Percentiles rank a stretch among this genome's conserved stretches.
Evolutionary conservation across 805 yeast genomes (phyloP).

Genomic region (Ogataea nakhonphanomensis): DNA sequence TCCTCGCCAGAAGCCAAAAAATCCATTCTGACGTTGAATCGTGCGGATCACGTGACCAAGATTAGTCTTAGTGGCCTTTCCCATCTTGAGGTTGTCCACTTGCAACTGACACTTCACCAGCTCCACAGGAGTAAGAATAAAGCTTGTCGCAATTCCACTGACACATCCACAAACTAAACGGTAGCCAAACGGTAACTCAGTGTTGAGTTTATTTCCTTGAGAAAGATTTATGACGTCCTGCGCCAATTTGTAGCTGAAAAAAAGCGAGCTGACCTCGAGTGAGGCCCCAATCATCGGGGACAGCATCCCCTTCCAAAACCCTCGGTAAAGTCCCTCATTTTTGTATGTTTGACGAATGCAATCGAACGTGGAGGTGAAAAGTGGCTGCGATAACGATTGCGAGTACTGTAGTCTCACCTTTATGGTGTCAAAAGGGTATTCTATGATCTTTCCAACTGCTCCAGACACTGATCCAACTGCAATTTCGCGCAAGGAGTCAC

Average conservation of each 20-base stretch:
- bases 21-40: conserved; percentile 48
- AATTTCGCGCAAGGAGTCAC: conserved; percentile 38
- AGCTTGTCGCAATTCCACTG: conserved; percentile 79
- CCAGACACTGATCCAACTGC: conserved; percentile 64
- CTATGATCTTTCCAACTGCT: conserved; percentile 76
- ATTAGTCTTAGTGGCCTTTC: conserved; percentile 23
- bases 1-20: conserved; percentile 83
- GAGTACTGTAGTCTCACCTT: conserved; percentile 79
- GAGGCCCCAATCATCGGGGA: conserved; percentile 90
- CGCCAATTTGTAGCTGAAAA: conserved; percentile 57
- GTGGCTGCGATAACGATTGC: conserved; percentile 52
- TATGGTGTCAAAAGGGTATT: conserved; percentile 90
- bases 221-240: conserved; percentile 35
- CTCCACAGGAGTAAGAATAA: conserved; percentile 88
- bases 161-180: conserved; percentile 69
- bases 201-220: conserved; percentile 16
- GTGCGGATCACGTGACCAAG: conserved; percentile 37
- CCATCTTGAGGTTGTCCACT: conserved; percentile 45
- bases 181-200: conserved; percentile 23
- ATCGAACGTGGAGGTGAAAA: conserved; percentile 58
- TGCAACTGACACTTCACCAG: conserved; percentile 85
- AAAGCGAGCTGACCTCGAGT: conserved; percentile 80
- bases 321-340: conserved; percentile 65
- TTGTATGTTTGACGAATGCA: conserved; percentile 60
- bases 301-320: conserved; percentile 75